Base-by-base conservation (phyloP, 176 grass and related monocot genomes). In the Luzula sylvatica region DNA sequence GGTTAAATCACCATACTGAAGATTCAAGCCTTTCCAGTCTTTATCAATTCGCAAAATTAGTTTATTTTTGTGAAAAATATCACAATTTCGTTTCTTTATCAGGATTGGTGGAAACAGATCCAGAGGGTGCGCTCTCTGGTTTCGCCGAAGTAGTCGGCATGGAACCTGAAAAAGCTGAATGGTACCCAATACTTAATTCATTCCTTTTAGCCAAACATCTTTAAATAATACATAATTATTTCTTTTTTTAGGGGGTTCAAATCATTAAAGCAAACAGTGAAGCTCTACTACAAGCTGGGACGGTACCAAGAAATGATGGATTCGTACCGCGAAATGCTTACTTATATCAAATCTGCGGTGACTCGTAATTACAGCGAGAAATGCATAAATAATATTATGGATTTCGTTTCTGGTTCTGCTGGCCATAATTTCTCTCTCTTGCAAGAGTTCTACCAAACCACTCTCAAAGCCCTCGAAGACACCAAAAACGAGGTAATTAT, bases 331-430 rank as follows among this genome's bases (percentile, higher is more conserved):
- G 85, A 90, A 68, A 98, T 98, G 92, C 68, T 86, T 23, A 90
- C 85, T 60, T 98, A 98, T 58, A 90, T 98, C 53, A 98, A 90
- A 67, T 90, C 92, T 58, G 85, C 92, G 24, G 92, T 98, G 22
- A 98, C 92, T 44, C 71, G 92, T 55, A 98, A 98, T 55, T 98
- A 98, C 72, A 98, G 92, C 8, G 92, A 98, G 75, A 98, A 98
- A 74, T 90, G 92, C 67, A 98, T 98, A 77, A 98, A 98, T 66
- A 98, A 90, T 70, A 98, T 98, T 53, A 98, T 98, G 92, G 92
- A 98, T 72, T 98, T 90, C 71, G 78, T 98, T 69, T 98, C 92
- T 25, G 92, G 92, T 59, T 98, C 92, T 14, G 92, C 92, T 46
- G 86, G 85, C 65, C 84, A 89, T 55, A 89, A 98, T 71, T 98